These are phyloP conservation scores for Colletotrichum kahawae DNA, from an alignment of 2,329 filamentous ascomycete genomes.

Conservation along the genomic window DNA sequence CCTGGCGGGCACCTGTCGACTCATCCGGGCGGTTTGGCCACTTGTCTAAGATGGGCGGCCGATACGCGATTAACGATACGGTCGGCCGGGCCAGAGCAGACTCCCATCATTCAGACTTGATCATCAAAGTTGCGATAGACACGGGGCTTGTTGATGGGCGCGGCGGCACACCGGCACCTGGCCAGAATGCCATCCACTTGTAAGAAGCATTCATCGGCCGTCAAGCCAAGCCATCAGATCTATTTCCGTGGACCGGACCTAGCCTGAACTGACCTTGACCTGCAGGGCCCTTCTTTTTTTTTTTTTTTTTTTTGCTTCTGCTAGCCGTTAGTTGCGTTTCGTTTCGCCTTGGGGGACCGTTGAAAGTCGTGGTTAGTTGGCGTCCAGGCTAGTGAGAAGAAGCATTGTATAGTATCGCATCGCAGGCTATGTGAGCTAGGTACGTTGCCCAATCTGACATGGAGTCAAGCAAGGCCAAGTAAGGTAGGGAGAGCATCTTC, in stretches of 20 bases:
- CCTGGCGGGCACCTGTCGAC: background rate
- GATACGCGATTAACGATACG: background rate
- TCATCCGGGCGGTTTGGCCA: background rate
- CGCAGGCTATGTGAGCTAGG: background rate
- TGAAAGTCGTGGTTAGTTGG: background rate
- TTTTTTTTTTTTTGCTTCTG: background rate
- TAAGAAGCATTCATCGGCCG: background rate
- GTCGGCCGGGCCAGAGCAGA: background rate
- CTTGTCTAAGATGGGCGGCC: background rate
- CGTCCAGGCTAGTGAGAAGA: background rate
- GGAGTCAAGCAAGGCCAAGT: background rate
- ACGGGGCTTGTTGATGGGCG: background rate
- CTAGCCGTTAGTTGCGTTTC: constrained; percentile 1
- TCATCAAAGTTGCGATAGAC: background rate
- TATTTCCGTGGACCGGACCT: background rate
- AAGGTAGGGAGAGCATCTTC: background rate
- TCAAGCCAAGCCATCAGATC: constrained; percentile 8
- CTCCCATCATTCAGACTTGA: background rate
- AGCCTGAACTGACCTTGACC: background rate
- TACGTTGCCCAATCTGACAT: background rate
- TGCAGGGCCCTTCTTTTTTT: background rate
- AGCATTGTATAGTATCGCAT: background rate
- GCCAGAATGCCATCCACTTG: background rate
- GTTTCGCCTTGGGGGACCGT: background rate
- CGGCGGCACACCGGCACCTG: background rate